phyloP scores from a whole-genome alignment of 2,329 filamentous ascomycete genomes.

The Hypoxylon sp. region DNA sequence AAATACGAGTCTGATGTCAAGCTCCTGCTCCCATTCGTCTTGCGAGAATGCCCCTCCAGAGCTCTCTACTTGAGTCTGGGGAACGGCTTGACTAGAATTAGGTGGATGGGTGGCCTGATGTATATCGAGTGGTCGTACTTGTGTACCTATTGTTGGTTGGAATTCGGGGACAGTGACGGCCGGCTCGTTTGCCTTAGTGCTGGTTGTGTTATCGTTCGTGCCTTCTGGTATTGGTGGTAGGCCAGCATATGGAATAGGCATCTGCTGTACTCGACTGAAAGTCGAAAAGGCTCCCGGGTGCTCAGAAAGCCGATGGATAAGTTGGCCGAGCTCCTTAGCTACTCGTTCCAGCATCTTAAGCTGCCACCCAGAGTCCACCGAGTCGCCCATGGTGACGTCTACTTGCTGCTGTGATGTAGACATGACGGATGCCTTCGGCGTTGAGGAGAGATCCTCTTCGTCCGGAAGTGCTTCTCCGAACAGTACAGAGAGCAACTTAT shows the following conservation, averaged over 20 bases:
- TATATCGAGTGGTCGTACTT: slow-evolving; percentile 57
- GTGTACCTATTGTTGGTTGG: slow-evolving; percentile 62
- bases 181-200: slow-evolving; percentile 64
- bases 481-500: slow-evolving; percentile 85
- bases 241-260: slow-evolving; percentile 82
- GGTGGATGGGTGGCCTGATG: slow-evolving; percentile 50
- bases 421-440: slow-evolving; percentile 61
- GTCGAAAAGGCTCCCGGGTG: slow-evolving; percentile 92
- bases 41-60: slow-evolving; percentile 65
- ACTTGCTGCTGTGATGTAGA: slow-evolving; percentile 48
- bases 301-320: slow-evolving; percentile 86
- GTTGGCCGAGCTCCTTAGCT: slow-evolving; percentile 85
- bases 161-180: slow-evolving; percentile 63
- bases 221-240: slow-evolving; percentile 75
- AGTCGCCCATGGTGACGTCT: slow-evolving; percentile 52
- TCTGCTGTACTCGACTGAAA: slow-evolving; percentile 76
- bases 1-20: slow-evolving; percentile 94
- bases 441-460: slow-evolving; percentile 63
- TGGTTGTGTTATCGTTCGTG: slow-evolving; percentile 53
- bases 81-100: slow-evolving; percentile 34
- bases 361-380: slow-evolving; percentile 74
- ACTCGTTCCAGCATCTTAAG: slow-evolving; percentile 85
- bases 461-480: slow-evolving; percentile 83
- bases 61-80: slow-evolving; percentile 44
- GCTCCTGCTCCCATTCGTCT: slow-evolving; percentile 93